A percentile compares a stretch with the other conserved stretches of the same genome.
Conservation (phyloP, 78 protist genomes). For the Dictyostelium firmibasis region DNA sequence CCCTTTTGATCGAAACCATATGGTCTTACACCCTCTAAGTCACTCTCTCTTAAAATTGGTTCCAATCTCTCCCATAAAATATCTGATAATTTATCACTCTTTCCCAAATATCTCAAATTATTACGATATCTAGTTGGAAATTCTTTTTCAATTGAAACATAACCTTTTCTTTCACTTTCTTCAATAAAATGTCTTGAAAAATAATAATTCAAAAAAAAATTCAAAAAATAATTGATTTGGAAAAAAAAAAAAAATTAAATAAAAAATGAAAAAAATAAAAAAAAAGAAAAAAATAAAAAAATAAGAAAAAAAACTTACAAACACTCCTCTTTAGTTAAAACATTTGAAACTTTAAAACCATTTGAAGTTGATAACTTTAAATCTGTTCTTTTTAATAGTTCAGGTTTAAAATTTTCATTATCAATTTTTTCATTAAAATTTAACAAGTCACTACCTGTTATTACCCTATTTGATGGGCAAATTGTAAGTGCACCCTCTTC, state of each 20-base stretch:
- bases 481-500: neutral
- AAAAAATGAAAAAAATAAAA: neutral
- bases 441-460: conserved; percentile 15
- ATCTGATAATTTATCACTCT: conserved; percentile 27
- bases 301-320: neutral
- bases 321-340: conserved; percentile 60
- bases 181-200: conserved; percentile 32
- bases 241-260: neutral
- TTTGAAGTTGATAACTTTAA: conserved; percentile 22
- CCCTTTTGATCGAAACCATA: conserved; percentile 78
- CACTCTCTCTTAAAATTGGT: neutral
- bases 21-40: conserved; percentile 49
- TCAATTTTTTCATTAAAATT: neutral
- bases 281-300: neutral
- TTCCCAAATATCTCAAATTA: conserved; percentile 47
- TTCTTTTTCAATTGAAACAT: conserved; percentile 49
- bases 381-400: neutral
- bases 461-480: neutral
- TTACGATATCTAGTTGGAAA: conserved; percentile 66
- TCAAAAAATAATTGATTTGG: no score
- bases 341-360: conserved; percentile 39
- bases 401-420: neutral
- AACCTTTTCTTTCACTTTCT: conserved; percentile 33
- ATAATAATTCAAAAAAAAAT: no score
- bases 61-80: conserved; percentile 50